A percentile compares a stretch with the other conserved stretches of the same genome.
Evolutionary conservation across 2,329 filamentous ascomycete genomes (phyloP).

Genomic region (Dactylella cylindrospora): DNA sequence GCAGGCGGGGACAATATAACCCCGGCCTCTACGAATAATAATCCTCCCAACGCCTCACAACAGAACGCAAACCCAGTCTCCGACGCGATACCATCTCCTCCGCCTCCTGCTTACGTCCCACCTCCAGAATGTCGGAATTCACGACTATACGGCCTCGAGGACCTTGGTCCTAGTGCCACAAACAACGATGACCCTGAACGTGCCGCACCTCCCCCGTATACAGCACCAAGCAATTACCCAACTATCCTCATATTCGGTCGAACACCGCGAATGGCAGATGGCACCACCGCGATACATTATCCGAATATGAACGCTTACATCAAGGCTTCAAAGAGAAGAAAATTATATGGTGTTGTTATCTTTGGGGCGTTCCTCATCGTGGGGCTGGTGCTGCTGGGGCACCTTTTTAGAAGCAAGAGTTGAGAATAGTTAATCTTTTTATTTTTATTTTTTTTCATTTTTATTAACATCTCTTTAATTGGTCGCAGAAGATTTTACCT

Average conservation of each 20-base stretch:
- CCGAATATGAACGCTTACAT: slow-evolving; percentile 28
- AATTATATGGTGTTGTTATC: slow-evolving; percentile 24
- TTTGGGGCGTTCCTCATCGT: slow-evolving; percentile 26
- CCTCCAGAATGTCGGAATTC: slow-evolving; percentile 34
- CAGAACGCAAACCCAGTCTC: slow-evolving; percentile 11
- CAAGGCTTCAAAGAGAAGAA: slow-evolving; percentile 28
- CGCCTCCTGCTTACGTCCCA: slow-evolving; percentile 37
- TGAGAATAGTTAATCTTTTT: no score
- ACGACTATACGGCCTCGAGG: slow-evolving; percentile 32
- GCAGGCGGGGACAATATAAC: slow-evolving; percentile 6
- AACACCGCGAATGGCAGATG: slow-evolving; percentile 1
- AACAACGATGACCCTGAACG: slow-evolving; percentile 24
- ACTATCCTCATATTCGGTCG: slow-evolving; percentile 2
- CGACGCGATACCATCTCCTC: slow-evolving; percentile 24
- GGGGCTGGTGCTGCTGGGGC: slow-evolving; percentile 31
- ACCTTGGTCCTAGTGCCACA: slow-evolving; percentile 4
- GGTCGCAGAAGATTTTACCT: no score
- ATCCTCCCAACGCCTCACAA: background rate
- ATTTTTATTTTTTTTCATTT: no score
- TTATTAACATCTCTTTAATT: no score
- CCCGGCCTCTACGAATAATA: background rate
- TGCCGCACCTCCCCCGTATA: slow-evolving; percentile 34
- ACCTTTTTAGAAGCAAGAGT: no score
- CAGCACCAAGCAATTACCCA: slow-evolving; percentile 5
- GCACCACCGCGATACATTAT: slow-evolving; percentile 6